Percentiles rank a stretch among this genome's conserved stretches.
Evolutionary conservation across 2,329 filamentous ascomycete genomes (phyloP).

Genomic region (Kalaharituber pfeilii): DNA sequence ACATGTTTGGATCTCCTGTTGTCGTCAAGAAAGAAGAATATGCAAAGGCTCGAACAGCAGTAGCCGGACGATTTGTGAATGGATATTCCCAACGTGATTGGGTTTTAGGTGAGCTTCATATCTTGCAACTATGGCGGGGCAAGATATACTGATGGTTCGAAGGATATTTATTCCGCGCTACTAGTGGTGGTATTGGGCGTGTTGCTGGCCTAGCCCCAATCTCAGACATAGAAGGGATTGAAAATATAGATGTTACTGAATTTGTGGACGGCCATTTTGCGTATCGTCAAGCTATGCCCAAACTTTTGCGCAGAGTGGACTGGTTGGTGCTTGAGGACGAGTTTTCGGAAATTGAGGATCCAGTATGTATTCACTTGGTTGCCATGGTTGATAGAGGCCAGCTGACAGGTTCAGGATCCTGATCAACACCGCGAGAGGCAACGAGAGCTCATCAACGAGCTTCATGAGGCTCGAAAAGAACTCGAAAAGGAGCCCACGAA

Average conservation of each 20-base stretch:
- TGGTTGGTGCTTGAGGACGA: conserved; percentile 88
- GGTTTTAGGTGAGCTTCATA: conserved; percentile 66
- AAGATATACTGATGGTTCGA: not conserved
- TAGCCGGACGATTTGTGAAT: conserved; percentile 85
- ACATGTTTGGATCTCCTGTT: conserved; percentile 79
- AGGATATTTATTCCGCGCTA: conserved; percentile 83
- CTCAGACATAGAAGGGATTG: conserved; percentile 58
- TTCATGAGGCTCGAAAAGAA: conserved; percentile 80
- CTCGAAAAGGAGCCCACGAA: conserved; percentile 64
- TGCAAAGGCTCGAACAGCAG: conserved; percentile 59
- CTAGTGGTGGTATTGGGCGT: conserved; percentile 74
- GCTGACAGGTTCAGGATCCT: conserved; percentile 40
- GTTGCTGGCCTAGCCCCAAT: conserved; percentile 70
- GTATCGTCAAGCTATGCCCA: conserved; percentile 83
- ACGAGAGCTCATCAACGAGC: conserved; percentile 85
- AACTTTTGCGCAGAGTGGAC: conserved; percentile 66
- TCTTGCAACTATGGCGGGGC: not conserved
- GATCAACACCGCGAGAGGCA: conserved; percentile 80
- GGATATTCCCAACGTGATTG: conserved; percentile 90
- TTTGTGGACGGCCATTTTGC: conserved; percentile 88
- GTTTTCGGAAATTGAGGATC: conserved; percentile 91
- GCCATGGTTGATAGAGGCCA: not conserved
- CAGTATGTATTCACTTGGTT: conserved; percentile 25
- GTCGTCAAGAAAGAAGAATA: conserved; percentile 89
- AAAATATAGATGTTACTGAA: conserved; percentile 78